A percentile compares a stretch with the other conserved stretches of the same genome.
phyloP scores from a whole-genome alignment of 345 rosid genomes.

The Pseudoturritis turrita region DNA sequence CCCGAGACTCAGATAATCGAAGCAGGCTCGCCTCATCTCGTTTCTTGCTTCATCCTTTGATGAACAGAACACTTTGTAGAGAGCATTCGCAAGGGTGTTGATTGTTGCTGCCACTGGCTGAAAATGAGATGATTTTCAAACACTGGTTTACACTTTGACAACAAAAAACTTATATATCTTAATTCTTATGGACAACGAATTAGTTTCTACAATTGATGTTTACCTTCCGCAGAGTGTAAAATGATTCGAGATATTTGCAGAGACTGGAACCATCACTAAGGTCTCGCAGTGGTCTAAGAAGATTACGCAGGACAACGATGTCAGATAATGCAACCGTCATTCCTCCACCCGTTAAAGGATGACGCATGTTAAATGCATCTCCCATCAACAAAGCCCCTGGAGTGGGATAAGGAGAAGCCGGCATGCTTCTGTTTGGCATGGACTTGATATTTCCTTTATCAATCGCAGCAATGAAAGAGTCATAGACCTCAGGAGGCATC shows the following conservation, averaged over 20 bases:
- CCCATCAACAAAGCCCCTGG: slow-evolving; percentile 52
- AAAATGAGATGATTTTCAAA: not conserved
- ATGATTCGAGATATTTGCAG: slow-evolving; percentile 47
- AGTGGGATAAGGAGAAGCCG: slow-evolving; percentile 43
- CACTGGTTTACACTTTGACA: not conserved
- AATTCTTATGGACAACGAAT: not conserved
- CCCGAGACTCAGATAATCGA: slow-evolving; percentile 41
- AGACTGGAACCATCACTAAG: slow-evolving; percentile 41
- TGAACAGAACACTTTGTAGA: slow-evolving; percentile 43
- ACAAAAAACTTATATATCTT: not conserved
- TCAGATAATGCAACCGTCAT: slow-evolving; percentile 50
- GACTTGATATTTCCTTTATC: slow-evolving; percentile 45
- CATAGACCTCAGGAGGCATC: slow-evolving; percentile 41
- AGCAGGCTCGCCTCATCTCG: slow-evolving; percentile 46
- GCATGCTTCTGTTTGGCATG: slow-evolving; percentile 55
- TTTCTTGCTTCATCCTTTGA: slow-evolving; percentile 44
- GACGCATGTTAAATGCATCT: slow-evolving; percentile 55
- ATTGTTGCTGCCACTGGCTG: slow-evolving; percentile 51
- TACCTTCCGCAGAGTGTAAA: slow-evolving; percentile 50
- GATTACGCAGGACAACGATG: slow-evolving; percentile 44
- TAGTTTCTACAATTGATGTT: not conserved
- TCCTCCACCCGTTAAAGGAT: slow-evolving; percentile 50
- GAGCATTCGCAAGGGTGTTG: slow-evolving; percentile 43
- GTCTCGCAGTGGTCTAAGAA: slow-evolving; percentile 38
- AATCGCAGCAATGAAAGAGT: slow-evolving; percentile 40